Evolutionary conservation across 257 asterid genomes (phyloP), one percentile per base, ranked within the genome.

Genomic region (Solanum pinnatisectum): DNA sequence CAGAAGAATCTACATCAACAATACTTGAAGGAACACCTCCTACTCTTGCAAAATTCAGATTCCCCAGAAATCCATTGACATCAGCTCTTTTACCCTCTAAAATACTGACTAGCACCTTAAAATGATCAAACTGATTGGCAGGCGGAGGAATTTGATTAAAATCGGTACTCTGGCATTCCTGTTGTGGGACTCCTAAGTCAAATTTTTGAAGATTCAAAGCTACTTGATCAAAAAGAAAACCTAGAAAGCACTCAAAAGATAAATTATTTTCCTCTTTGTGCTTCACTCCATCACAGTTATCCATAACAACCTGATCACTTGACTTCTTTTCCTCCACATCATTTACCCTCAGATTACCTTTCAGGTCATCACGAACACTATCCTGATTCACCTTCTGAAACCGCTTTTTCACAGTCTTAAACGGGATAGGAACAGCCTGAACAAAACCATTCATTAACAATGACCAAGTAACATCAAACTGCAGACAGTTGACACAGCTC

Each of bases 21-120:
- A 97, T 90, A 92, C 95, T 91, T n/a, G 98, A 90, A 16, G 99
- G 99, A 79, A 94, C 93, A 82, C 99, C 98, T 87, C 99, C 98
- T 30, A 97, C 98, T 32, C 99, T 92, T 4, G 99, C 99, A 94
- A 97, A 97, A 88, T 88, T 94, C 91, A 96, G 88, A 88, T 92
- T 96, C 70, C 97, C 97, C 14, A 96, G 87, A 89, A 97, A 93
- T 30, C 94, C 98, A 91, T 93, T 92, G 81, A 96, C 91, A 85
- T 97, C 98, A 68, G 96, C 97, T 89, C 95, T 94, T 93, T 94
- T 97, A 87, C 98, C 98, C 91, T 97, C 96, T 89, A 96, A 87
- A 76, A 95, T 89, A 89, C 91, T 91, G 46, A 92, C 86, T 88
- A 97, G 90, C 16, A 92, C 93, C 92, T 86, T 91, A 59, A 93